phyloP scores from a whole-genome alignment of 2,329 filamentous ascomycete genomes.

The Penicillium sclerotiorum region DNA sequence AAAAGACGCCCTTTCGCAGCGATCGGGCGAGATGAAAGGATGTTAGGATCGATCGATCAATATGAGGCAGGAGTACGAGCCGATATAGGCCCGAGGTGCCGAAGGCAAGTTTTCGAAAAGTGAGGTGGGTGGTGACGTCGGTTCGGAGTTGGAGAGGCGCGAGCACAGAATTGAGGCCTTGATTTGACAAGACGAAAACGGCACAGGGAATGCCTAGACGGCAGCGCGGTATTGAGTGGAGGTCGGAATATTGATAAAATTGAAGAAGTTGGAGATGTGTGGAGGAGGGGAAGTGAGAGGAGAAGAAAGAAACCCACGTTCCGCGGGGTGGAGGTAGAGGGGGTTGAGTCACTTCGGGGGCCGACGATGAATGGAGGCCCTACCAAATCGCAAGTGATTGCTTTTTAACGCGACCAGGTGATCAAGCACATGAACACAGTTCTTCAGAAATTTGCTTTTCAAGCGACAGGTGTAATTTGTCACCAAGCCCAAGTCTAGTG shows the following conservation, averaged over 20 bases:
- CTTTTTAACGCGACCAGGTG: too few species aligned
- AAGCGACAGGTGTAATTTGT: too few species aligned
- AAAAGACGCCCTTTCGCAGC: slow-evolving; percentile 1
- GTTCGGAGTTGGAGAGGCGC: not conserved
- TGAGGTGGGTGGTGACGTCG: not conserved
- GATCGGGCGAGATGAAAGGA: not conserved
- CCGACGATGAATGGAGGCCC: not conserved
- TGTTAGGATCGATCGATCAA: too few species aligned
- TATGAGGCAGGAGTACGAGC: too few species aligned
- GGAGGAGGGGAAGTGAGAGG: slow-evolving; percentile 15
- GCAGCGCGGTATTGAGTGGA: not conserved
- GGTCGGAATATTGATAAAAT: not conserved
- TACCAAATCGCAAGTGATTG: not conserved
- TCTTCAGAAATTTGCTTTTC: too few species aligned
- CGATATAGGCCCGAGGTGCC: too few species aligned
- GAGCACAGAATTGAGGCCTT: slow-evolving; percentile 1
- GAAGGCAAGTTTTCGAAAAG: too few species aligned
- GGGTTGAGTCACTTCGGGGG: slow-evolving; percentile 26
- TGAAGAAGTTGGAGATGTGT: not conserved
- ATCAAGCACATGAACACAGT: too few species aligned
- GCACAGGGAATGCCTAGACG: not conserved
- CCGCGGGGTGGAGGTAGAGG: slow-evolving; percentile 21
- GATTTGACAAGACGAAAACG: not conserved
- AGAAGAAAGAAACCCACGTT: slow-evolving; percentile 20
- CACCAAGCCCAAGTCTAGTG: not conserved